A percentile compares a stretch with the other conserved stretches of the same genome.
Conservation (phyloP, 1,284 basidiomycete genomes). For the Apiotrichum siamense region DNA sequence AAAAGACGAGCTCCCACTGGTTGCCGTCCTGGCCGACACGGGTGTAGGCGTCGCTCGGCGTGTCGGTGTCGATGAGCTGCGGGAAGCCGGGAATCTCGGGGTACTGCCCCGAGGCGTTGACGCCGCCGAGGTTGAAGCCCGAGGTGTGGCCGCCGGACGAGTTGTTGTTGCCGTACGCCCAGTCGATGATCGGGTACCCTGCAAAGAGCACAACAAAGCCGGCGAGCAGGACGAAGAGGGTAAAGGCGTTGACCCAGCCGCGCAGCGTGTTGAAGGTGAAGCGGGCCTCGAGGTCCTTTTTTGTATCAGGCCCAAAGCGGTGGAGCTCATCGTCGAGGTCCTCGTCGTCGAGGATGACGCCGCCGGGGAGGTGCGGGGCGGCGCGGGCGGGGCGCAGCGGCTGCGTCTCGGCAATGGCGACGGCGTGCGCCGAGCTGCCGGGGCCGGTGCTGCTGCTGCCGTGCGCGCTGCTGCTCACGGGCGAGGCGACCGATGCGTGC, state of each 20-base stretch:
- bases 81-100: constrained; percentile 55
- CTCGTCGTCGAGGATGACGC: constrained; percentile 27
- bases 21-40: constrained; percentile 62
- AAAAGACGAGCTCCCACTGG: constrained; percentile 66
- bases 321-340: constrained; percentile 56
- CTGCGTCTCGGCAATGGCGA: no score
- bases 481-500: no score
- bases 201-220: constrained; percentile 62
- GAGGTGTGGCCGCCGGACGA: constrained; percentile 23
- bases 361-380: not conserved
- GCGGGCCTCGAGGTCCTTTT: constrained; percentile 46
- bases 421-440: no score
- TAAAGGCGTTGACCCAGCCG: constrained; percentile 54
- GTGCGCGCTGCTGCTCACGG: no score
- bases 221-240: constrained; percentile 46
- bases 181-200: constrained; percentile 67
- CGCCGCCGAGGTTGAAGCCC: constrained; percentile 66
- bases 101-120: constrained; percentile 66
- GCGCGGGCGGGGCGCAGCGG: not conserved
- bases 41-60: constrained; percentile 55
- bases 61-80: constrained; percentile 60
- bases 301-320: constrained; percentile 47
- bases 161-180: constrained; percentile 40
- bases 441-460: no score
- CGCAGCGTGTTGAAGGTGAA: constrained; percentile 36